A percentile compares a stretch with the other conserved stretches of the same genome.
phyloP scores from a whole-genome alignment of 345 rosid genomes.

The Eucalyptus erythrocorys region DNA sequence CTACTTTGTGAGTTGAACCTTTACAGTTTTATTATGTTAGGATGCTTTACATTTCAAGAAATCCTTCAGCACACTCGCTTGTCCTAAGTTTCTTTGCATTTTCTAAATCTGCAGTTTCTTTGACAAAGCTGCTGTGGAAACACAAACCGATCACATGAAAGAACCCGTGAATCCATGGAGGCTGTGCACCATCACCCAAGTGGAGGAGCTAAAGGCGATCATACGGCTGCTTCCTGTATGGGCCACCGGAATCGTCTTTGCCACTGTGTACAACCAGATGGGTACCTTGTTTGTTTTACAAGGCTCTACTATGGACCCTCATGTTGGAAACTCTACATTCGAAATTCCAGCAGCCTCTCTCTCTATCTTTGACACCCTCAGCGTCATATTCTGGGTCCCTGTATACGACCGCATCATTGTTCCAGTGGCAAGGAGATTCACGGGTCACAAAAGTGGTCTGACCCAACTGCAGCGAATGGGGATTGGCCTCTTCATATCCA shows the following conservation, averaged over 20 bases:
- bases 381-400: constrained; percentile 28
- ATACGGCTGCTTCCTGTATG: constrained; percentile 24
- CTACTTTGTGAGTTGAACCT: neutral
- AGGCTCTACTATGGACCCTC: constrained; percentile 17
- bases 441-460: constrained; percentile 11
- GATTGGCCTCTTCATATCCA: constrained; percentile 22
- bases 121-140: constrained; percentile 26
- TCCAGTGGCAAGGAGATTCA: constrained; percentile 13
- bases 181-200: constrained; percentile 35
- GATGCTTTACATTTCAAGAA: neutral
- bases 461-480: constrained; percentile 32
- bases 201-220: constrained; percentile 29
- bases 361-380: constrained; percentile 16
- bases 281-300: constrained; percentile 21
- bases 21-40: neutral
- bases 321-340: constrained; percentile 4
- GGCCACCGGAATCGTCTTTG: constrained; percentile 19
- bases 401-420: constrained; percentile 17
- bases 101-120: constrained; percentile 10
- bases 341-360: constrained; percentile 24
- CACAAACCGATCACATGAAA: constrained; percentile 3
- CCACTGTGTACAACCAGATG: constrained; percentile 18
- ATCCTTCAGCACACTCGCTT: neutral
- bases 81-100: neutral
- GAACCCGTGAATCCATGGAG: constrained; percentile 14